A percentile compares a stretch with the other conserved stretches of the same genome.
Evolutionary conservation across 2,329 filamentous ascomycete species (phyloP).

Genomic region (Colletotrichum somersetense): DNA sequence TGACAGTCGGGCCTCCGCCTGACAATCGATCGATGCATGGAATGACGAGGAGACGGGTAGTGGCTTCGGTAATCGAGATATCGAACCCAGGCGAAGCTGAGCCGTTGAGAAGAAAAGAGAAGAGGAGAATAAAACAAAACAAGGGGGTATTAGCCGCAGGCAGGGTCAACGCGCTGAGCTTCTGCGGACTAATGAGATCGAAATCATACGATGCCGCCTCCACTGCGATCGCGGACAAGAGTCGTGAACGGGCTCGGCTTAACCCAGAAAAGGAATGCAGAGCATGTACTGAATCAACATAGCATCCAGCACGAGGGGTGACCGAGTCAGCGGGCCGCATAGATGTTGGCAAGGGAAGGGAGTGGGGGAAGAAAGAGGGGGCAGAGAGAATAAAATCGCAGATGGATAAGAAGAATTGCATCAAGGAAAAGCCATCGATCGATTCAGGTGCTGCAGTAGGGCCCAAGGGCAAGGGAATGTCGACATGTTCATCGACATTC

Average conservation of each 20-base stretch:
- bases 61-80: not conserved
- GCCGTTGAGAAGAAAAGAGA: not conserved
- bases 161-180: not conserved
- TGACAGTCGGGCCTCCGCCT: not conserved
- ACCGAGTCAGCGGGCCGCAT: not conserved
- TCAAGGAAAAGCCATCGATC: not conserved
- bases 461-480: not conserved
- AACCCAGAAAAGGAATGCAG: constrained; percentile 6
- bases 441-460: not conserved
- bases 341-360: not conserved
- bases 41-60: not conserved
- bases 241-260: not conserved
- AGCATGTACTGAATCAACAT: not conserved
- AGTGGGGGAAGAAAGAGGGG: not conserved
- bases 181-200: not conserved
- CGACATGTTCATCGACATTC: constrained; percentile 38
- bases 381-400: no score
- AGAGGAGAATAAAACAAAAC: not conserved
- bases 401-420: not conserved
- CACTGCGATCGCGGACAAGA: constrained; percentile 1
- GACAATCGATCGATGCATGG: not conserved
- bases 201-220: not conserved
- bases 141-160: not conserved
- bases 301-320: constrained; percentile 3
- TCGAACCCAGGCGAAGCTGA: not conserved